Conservation (phyloP, 2,329 filamentous ascomycete genomes). For the Microcyclosporella mali region DNA sequence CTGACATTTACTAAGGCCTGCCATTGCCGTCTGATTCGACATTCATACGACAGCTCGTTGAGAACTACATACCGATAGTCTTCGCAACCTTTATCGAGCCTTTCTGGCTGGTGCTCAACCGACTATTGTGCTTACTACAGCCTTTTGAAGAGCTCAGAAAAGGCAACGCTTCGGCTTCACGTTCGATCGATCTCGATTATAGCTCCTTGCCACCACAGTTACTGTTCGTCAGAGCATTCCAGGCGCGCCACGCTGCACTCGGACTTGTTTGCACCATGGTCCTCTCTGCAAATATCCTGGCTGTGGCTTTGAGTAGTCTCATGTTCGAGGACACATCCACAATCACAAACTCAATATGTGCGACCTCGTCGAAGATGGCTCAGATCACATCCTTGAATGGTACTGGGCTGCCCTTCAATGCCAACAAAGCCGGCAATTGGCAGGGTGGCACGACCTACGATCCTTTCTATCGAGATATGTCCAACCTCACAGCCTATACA, state of each 20-base stretch:
- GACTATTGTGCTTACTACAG: conserved; percentile 48
- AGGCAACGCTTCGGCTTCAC: conserved; percentile 32
- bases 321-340: conserved; percentile 38
- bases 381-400: conserved; percentile 28
- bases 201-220: conserved; percentile 53
- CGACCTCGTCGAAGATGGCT: conserved; percentile 10
- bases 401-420: conserved; percentile 17
- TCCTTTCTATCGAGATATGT: conserved; percentile 39
- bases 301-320: conserved; percentile 47
- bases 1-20: conserved; percentile 28
- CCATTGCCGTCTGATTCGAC: conserved; percentile 32
- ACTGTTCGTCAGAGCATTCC: conserved; percentile 41
- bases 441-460: conserved; percentile 27
- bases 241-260: conserved; percentile 43
- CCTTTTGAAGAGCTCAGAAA: conserved; percentile 47
- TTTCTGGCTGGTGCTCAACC: conserved; percentile 51
- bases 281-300: conserved; percentile 48
- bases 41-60: conserved; percentile 37
- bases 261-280: conserved; percentile 44
- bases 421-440: conserved; percentile 23
- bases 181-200: conserved; percentile 44
- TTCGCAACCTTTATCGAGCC: conserved; percentile 54
- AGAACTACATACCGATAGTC: conserved; percentile 50
- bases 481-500: conserved; percentile 43
- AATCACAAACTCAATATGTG: conserved; percentile 6